Percentiles rank a stretch among this genome's conserved stretches.
Evolutionary conservation across 148 eudicot genomes (phyloP).

Genomic region (Chenopodium suecicum): DNA sequence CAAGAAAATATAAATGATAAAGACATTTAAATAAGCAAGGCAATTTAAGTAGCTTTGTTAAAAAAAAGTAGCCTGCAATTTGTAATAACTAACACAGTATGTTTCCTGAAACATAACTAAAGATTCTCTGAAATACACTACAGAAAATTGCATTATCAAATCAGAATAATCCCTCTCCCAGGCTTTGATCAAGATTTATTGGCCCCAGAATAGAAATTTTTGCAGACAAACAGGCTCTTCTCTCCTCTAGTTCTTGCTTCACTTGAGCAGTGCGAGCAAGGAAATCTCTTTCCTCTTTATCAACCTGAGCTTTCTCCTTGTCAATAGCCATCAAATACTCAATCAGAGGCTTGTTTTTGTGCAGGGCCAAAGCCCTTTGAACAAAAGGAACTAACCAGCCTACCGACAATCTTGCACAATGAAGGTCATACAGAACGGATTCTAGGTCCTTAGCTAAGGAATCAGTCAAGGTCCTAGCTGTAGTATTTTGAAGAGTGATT

Average conservation of each 20-base stretch:
- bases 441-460: neutral
- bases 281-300: slow-evolving; percentile 4
- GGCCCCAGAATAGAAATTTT: neutral
- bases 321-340: slow-evolving; percentile 7
- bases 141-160: neutral
- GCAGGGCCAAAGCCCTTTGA: neutral
- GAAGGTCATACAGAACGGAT: slow-evolving; percentile 3
- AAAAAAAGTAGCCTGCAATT: neutral
- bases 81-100: neutral
- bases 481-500: slow-evolving; percentile 4
- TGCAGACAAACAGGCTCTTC: neutral
- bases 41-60: neutral
- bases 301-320: slow-evolving; percentile 11
- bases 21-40: neutral
- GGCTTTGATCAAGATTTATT: slow-evolving; percentile 4
- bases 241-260: slow-evolving; percentile 12
- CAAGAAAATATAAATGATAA: no score
- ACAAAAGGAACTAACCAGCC: slow-evolving; percentile 18
- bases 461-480: neutral
- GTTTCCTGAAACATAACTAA: neutral
- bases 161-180: slow-evolving; percentile 7
- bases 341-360: slow-evolving; percentile 5
- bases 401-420: slow-evolving; percentile 5
- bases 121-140: neutral
- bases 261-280: slow-evolving; percentile 6